Evolutionary conservation across 2,329 filamentous ascomycete genomes (phyloP), one percentile per base, ranked within the genome.

Genomic region (Alternaria conjuncta): DNA sequence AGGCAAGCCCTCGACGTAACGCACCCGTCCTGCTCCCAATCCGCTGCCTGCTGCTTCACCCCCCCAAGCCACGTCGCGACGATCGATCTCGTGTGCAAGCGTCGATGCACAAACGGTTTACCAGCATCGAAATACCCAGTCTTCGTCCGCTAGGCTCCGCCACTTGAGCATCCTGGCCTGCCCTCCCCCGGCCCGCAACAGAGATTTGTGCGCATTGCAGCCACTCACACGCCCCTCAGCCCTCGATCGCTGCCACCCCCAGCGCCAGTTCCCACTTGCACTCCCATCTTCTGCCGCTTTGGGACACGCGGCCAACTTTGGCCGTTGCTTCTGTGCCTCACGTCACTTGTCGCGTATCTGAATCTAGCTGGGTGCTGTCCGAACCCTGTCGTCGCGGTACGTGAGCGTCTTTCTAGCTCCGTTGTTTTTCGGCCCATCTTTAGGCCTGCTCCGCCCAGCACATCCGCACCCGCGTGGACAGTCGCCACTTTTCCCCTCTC

Each of bases 401-500:
- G 66, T 62, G 55, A 58, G 60, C 59, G 28, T 55, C 41, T 53
- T 41, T 60, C 63, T 71, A 69, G 68, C 69, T 71, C 67, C 64
- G 58, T 60, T 67, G 23, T 61, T 66, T 55, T 65, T 73, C 74
- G 73, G 72, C 73, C 71, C 68, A 73, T 72, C 61, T 68, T 43
- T 64, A 60, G 63, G 65, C 66, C 70, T 70, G 66, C 71, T 71
- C 68, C 68, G 66, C 70, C 64, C 55, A 61, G 41, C 54, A 50
- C 30, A 66, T 65, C 59, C 67, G 60, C 65, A 64, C 66, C 64
- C 64, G 60, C 62, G 47, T 58, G 57, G 63, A 70, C 60, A 63
- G 58, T 72, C 64, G 72, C 75, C 71, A 71, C 73, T 61, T 62
- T 65, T 66, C 66, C 69, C 73, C 67, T 71, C 68, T 66, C 60